A percentile compares a stretch with the other conserved stretches of the same genome.
Conservation (phyloP, 1,139 yeast genomes). For the Zygotorulaspora mrakii region DNA sequence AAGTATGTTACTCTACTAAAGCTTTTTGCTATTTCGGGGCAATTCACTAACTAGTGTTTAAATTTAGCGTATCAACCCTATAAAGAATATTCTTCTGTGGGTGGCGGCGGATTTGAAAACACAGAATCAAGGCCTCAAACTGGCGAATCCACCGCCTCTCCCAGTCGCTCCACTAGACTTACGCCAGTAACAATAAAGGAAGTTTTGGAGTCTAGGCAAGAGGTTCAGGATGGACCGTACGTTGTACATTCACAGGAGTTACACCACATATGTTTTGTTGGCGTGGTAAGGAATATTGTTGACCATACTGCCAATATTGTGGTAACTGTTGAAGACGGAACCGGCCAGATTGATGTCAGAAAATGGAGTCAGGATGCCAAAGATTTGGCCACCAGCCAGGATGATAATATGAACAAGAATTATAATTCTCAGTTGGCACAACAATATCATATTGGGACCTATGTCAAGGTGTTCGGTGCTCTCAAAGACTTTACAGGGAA, state of each 20-base stretch:
- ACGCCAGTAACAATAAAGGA: slow-evolving; percentile 87
- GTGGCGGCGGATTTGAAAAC: slow-evolving; percentile 32
- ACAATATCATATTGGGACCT: slow-evolving; percentile 43
- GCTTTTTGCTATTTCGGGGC: no score
- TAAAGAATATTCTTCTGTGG: slow-evolving; percentile 32
- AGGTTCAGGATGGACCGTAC: slow-evolving; percentile 75
- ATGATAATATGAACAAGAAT: slow-evolving; percentile 38
- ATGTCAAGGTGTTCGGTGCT: slow-evolving; percentile 70
- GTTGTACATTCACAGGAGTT: slow-evolving; percentile 59
- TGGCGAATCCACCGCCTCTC: slow-evolving; percentile 31
- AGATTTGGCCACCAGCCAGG: slow-evolving; percentile 38
- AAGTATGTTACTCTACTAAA: slow-evolving; percentile 12
- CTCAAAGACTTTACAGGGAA: slow-evolving; percentile 67
- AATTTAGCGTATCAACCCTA: slow-evolving; percentile 34
- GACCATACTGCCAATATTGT: slow-evolving; percentile 51
- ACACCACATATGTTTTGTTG: slow-evolving; percentile 60
- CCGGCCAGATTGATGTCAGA: slow-evolving; percentile 69
- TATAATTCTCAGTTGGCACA: slow-evolving; percentile 34
- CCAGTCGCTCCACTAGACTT: slow-evolving; percentile 38
- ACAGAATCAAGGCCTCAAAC: slow-evolving; percentile 30
- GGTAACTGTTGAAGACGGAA: slow-evolving; percentile 76
- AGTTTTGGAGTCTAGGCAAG: slow-evolving; percentile 60
- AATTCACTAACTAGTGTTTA: slow-evolving; percentile 14
- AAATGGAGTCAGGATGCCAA: slow-evolving; percentile 59
- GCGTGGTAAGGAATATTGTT: slow-evolving; percentile 57